phyloP scores from a whole-genome alignment of 2,329 filamentous ascomycete species.

The Alternaria atra region DNA sequence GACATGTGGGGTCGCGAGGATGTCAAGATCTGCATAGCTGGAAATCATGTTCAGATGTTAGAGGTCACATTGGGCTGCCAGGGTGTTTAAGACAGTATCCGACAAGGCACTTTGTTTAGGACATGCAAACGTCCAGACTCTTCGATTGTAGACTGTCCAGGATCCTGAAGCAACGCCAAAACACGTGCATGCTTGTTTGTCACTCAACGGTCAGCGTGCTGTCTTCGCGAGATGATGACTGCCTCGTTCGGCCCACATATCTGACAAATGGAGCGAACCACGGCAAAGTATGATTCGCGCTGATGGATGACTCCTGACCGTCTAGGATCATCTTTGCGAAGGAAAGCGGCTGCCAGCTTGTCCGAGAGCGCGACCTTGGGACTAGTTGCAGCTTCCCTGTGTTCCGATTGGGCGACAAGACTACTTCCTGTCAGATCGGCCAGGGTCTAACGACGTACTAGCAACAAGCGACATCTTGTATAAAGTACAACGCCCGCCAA shows the following conservation, averaged over 20 bases:
- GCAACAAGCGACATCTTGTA: slow-evolving; percentile 29
- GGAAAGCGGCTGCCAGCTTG: slow-evolving; percentile 28
- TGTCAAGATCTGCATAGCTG: slow-evolving; percentile 8
- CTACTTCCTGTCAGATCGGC: slow-evolving; percentile 11
- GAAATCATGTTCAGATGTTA: not conserved
- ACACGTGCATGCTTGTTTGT: not conserved
- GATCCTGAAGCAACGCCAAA: not conserved
- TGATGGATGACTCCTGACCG: slow-evolving; percentile 19
- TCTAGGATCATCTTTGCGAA: slow-evolving; percentile 5
- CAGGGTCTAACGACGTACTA: slow-evolving; percentile 17
- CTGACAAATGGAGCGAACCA: slow-evolving; percentile 15
- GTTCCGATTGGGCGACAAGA: slow-evolving; percentile 38
- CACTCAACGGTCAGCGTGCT: slow-evolving; percentile 1
- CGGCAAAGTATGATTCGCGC: slow-evolving; percentile 22
- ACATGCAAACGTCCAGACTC: not conserved
- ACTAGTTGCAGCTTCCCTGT: slow-evolving; percentile 35
- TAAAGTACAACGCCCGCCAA: slow-evolving; percentile 22
- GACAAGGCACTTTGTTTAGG: not conserved
- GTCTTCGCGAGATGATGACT: not conserved
- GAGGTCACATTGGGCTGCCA: not conserved
- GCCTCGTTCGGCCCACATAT: not conserved
- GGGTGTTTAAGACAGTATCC: not conserved
- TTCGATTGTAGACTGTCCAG: not conserved
- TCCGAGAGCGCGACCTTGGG: slow-evolving; percentile 23
- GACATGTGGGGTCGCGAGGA: slow-evolving; percentile 21